Evolutionary conservation across 352 stramenopile species (phyloP).

Genomic region (Saprolegnia diclina): DNA sequence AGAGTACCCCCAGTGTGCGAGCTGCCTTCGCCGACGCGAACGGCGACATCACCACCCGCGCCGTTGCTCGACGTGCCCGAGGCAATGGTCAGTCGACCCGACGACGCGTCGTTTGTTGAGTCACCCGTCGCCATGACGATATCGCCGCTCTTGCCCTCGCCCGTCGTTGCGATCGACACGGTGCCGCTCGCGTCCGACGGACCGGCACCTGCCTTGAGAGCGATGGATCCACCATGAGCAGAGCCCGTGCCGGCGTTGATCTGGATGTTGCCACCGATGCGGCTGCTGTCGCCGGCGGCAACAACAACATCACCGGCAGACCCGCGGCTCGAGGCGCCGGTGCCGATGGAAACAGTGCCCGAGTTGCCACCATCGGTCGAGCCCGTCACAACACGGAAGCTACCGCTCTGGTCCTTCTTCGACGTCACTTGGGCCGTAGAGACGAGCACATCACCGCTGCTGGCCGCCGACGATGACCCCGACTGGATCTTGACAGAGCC

Average conservation of each 20-base stretch:
- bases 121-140: constrained; percentile 37
- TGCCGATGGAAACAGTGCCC: constrained; percentile 59
- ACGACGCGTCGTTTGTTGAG: constrained; percentile 29
- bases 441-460: constrained; percentile 77
- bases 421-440: constrained; percentile 45
- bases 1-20: constrained; percentile 2
- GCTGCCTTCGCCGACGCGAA: constrained; percentile 33
- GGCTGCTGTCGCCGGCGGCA: constrained; percentile 41
- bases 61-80: constrained; percentile 33
- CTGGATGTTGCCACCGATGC: constrained; percentile 42
- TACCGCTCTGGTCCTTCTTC: constrained; percentile 6
- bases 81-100: constrained; percentile 31
- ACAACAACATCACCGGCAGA: constrained; percentile 52
- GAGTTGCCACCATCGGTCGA: constrained; percentile 44
- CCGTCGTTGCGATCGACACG: constrained; percentile 54
- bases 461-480: constrained; percentile 52
- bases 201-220: constrained; percentile 50
- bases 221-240: constrained; percentile 41
- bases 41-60: constrained; percentile 31
- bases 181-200: constrained; percentile 62
- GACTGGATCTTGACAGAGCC: constrained; percentile 72
- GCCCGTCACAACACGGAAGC: constrained; percentile 46
- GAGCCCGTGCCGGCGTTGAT: constrained; percentile 43
- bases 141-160: constrained; percentile 28
- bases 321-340: constrained; percentile 46